Base-by-base conservation (phyloP, 257 asterid species). In the Avicennia marina region DNA sequence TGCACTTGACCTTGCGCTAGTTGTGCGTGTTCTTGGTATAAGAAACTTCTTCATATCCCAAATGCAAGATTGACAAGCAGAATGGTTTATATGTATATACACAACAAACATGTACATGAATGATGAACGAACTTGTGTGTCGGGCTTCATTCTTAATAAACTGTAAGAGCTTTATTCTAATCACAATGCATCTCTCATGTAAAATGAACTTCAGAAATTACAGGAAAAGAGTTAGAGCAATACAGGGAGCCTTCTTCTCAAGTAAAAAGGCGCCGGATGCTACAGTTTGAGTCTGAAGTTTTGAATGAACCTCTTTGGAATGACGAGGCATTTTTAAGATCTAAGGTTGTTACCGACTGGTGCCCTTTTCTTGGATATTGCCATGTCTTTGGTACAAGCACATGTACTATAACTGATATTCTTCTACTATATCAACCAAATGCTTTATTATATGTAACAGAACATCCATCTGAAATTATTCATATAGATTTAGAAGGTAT, bases 211-310 rank as follows among this genome's bases (percentile, higher is more conserved):
- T 56, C 75, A 79, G 88, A 64, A 46, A 58, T 45, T 31, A 49
- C 52, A 40, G 75, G 62, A 49, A 75, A 81, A 75, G 73, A 70
- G 26, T 47, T 58, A 10, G 87, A 76, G 36, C 60, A 65, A 19
- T 73, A 33, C 33, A 41, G 46, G 33, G 90, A 86, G 65, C 75
- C 67, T 53, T 67, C 71, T 3, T 73, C 89, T 55, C 84, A 63
- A 53, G 73, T 56, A 29, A 86, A 83, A 68, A 72, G 90, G 67
- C 87, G 94, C 1, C 56, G 87, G 48, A 64, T 69, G 82, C 89
- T 87, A 8, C 94, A 79, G 36, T 87, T 84, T 60, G 81, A 75
- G 33, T 56, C 87, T 45, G 84, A 86, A 55, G 61, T 63, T 59
- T 27, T 73, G 53, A 74, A 73, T 59, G 46, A 68, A 11, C 54